Evolutionary conservation across 805 yeast species (phyloP).

Genomic region (Saccharomycopsis selenospora): DNA sequence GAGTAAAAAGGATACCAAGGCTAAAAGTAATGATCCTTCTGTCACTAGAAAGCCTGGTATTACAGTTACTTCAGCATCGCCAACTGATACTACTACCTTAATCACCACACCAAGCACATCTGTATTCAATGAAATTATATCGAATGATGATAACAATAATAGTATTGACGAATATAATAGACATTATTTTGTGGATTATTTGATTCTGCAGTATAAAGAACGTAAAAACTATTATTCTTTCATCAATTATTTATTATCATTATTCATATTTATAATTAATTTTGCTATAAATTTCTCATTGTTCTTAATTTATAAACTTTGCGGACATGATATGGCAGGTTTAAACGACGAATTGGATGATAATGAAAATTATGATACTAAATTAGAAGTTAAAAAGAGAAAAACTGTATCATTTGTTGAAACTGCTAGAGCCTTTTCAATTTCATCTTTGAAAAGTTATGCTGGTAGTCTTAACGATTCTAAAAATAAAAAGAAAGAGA

Average conservation of each 20-base stretch:
- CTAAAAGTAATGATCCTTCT: too few relatives aligned
- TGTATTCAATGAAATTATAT: neutral
- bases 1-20: neutral
- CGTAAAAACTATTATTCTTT: slow-evolving; percentile 2
- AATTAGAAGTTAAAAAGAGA: neutral
- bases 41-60: too few relatives aligned
- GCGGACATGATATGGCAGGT: neutral
- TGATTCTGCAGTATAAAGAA: slow-evolving; percentile 14
- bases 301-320: slow-evolving; percentile 8
- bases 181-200: slow-evolving; percentile 16
- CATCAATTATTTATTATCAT: slow-evolving; percentile 10
- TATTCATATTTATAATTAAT: slow-evolving; percentile 3
- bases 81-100: too few relatives aligned
- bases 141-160: neutral
- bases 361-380: neutral
- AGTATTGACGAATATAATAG: neutral
- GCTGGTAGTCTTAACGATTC: neutral
- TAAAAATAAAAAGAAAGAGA: neutral
- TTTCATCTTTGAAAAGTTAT: neutral
- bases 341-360: neutral
- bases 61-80: too few relatives aligned
- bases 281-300: slow-evolving; percentile 5
- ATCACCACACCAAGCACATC: too few relatives aligned
- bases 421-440: slow-evolving; percentile 8
- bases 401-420: slow-evolving; percentile 16